phyloP scores from a whole-genome alignment of 73 alveolate genomes.

The Tetrahymena thermophila region DNA sequence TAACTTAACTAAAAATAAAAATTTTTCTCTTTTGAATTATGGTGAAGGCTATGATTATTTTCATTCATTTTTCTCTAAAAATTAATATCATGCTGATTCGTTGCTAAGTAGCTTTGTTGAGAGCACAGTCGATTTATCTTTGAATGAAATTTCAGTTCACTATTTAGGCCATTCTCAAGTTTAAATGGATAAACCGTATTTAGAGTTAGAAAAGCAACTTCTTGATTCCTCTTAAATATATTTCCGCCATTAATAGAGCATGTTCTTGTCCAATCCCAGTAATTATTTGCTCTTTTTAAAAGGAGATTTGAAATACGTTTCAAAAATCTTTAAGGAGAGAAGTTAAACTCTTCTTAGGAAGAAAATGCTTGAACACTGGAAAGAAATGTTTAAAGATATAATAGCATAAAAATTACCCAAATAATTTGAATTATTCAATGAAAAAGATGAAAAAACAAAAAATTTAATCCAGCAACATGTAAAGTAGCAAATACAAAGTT shows the following conservation, averaged over 20 bases:
- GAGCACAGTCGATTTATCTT: not conserved
- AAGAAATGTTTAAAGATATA: not conserved
- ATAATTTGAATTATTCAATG: not conserved
- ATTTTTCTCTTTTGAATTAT: not conserved
- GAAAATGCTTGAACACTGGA: not conserved
- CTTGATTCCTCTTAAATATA: not conserved
- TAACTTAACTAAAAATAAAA: not conserved
- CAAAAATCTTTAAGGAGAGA: not conserved
- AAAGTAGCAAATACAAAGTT: not conserved
- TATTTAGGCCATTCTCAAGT: not conserved
- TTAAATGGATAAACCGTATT: not conserved
- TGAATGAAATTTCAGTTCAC: not conserved
- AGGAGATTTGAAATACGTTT: not conserved
- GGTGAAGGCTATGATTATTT: not conserved
- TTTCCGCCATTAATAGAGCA: not conserved
- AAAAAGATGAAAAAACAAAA: not conserved
- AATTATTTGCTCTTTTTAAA: not conserved
- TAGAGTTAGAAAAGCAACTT: not conserved
- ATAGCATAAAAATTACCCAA: not conserved
- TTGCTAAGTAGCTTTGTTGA: not conserved
- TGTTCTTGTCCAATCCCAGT: not conserved
- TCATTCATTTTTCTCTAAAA: not conserved
- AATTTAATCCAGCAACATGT: not conserved
- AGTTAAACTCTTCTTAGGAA: not conserved
- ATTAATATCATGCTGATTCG: not conserved